These are phyloP conservation scores for Plasmodium vivax DNA, from an alignment of 169 alveolate species.

Conservation along the genomic window DNA sequence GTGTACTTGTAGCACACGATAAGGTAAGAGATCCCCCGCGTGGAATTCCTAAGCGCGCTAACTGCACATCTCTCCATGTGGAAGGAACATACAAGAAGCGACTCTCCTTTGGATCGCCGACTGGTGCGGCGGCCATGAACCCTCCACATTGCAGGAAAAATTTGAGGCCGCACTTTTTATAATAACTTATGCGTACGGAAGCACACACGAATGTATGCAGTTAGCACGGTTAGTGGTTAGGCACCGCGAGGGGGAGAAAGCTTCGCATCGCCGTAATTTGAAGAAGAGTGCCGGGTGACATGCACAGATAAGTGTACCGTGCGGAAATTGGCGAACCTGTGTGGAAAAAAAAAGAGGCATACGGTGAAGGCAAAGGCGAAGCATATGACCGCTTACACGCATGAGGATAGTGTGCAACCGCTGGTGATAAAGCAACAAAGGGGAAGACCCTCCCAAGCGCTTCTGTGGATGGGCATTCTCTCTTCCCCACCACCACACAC, in stretches of 20 bases:
- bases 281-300: not conserved
- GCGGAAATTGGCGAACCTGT: not conserved
- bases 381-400: not conserved
- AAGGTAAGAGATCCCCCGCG: not conserved
- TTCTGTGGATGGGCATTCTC: not conserved
- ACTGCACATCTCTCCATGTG: not conserved
- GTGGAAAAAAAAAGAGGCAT: not conserved
- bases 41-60: not conserved
- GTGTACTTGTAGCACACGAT: not conserved
- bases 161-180: not conserved
- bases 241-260: not conserved
- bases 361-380: not conserved
- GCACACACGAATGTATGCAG: not conserved
- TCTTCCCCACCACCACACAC: not conserved
- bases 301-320: not conserved
- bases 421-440: not conserved
- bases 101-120: not conserved
- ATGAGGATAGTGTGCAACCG: not conserved
- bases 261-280: not conserved
- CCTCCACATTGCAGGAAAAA: not conserved
- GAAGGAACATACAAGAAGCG: not conserved
- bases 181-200: not conserved
- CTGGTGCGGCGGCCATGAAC: not conserved
- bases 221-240: not conserved
- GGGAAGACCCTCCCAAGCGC: not conserved